Base-by-base conservation (phyloP, 345 rosid genomes). In the Aurinia saxatilis region DNA sequence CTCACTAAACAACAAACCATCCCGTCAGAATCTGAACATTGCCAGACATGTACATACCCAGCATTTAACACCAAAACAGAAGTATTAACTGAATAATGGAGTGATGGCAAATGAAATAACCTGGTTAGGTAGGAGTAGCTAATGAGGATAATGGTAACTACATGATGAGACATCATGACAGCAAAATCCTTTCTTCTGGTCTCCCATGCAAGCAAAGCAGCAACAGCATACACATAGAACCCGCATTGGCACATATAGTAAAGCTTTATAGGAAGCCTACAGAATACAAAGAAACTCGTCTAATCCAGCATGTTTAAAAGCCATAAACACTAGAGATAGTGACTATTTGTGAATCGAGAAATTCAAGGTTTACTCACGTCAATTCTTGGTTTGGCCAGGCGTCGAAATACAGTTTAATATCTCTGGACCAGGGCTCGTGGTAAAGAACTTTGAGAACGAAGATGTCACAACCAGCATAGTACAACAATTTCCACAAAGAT, bases 91-190 rank as follows among this genome's bases (percentile, higher is more conserved):
- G 33, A 55, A 52, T 7, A 21, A 12, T 29, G 45, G 14, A 34
- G 19, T 13, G 52, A 56, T n/a, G 46, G 16, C 48, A 61, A 47
- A 53, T 7, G 15, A 56, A 33, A 48, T 69, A 80, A 93, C 99
- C 97, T 78, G 4, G 89, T 70, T 66, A 82, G 16, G 74, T 84
- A 93, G 6, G 99, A 93, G 81, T 74, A 87, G 13, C 87, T 80
- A 50, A 93, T 82, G 63, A 93, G 80, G 56, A 82, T 10, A 71
- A 83, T 90, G 8, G 99, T 86, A 62, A 90, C 80, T 37, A 93
- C 81, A 88, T 95, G 99, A 79, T 95, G 99, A 62, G 97, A 84
- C 96, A 90, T 95, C 99, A 90, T 95, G 34, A 95, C 97, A 65
- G 89, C 53, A 72, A 90, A 90, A 78, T 95, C 99, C 64, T 95